These are phyloP conservation scores for Datisca glomerata DNA, from an alignment of 306 rosid genomes.

Conservation along the genomic window DNA sequence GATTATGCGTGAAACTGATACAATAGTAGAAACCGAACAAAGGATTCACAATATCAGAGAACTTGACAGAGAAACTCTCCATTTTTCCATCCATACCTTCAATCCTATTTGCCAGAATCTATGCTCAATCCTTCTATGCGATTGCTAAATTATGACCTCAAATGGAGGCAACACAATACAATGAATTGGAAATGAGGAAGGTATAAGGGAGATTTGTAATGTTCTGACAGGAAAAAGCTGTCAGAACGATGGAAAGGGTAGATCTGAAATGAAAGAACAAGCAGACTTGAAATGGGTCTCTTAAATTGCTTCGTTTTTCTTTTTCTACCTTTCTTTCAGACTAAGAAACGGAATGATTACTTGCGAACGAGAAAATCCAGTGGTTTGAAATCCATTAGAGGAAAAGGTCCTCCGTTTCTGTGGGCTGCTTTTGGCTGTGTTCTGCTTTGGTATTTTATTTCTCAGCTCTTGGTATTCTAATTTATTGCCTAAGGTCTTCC, in stretches of 20 bases:
- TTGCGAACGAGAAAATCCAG: constrained; percentile 26
- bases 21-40: too few relatives aligned
- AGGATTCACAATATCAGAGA: too few relatives aligned
- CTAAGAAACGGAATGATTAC: constrained; percentile 27
- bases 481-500: constrained; percentile 53
- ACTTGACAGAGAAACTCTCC: too few relatives aligned
- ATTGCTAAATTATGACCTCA: background rate
- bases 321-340: constrained; percentile 8
- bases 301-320: constrained; percentile 7
- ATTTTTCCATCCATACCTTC: background rate
- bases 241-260: constrained; percentile 23
- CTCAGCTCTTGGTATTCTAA: constrained; percentile 39
- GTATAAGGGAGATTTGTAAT: constrained; percentile 21
- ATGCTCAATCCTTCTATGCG: too few relatives aligned
- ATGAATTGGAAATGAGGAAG: constrained; percentile 5
- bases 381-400: constrained; percentile 27
- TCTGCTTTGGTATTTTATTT: constrained; percentile 24
- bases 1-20: too few relatives aligned
- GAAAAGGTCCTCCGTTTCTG: constrained; percentile 9
- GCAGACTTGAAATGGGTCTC: constrained; percentile 21
- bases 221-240: constrained; percentile 23
- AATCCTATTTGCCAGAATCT: too few relatives aligned
- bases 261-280: constrained; percentile 19
- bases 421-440: constrained; percentile 27
- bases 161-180: background rate